Evolutionary conservation across 345 rosid species (phyloP).

Genomic region (Syzygium grande): DNA sequence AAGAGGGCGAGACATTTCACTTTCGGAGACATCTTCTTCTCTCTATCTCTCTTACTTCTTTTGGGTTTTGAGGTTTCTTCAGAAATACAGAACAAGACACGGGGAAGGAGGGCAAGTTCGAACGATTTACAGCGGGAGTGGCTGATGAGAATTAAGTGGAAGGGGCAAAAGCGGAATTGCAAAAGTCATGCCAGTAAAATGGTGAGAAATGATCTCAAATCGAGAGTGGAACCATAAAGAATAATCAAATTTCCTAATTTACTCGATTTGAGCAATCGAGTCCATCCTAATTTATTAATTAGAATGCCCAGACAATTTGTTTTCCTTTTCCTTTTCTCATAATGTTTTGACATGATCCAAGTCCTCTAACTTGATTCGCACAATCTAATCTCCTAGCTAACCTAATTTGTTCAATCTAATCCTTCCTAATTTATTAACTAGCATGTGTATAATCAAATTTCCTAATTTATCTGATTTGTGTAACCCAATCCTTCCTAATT

Average conservation of each 20-base stretch:
- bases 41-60: not conserved
- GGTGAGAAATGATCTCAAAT: not conserved
- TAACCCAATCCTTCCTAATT: not conserved
- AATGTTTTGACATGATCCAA: not conserved
- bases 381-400: not conserved
- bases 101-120: not conserved
- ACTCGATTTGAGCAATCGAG: not conserved
- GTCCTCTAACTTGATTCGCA: not conserved
- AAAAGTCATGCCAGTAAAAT: not conserved
- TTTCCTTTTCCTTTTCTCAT: not conserved
- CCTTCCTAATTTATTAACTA: not conserved
- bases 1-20: not conserved
- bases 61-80: not conserved
- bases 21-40: not conserved
- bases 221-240: rapidly evolving
- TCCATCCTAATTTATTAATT: not conserved
- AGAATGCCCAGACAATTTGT: not conserved
- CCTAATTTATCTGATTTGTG: not conserved
- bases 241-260: not conserved
- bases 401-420: not conserved
- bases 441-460: not conserved
- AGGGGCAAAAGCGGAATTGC: not conserved
- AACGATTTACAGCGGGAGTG: not conserved
- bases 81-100: not conserved
- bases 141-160: not conserved